Conservation (phyloP, 2,329 filamentous ascomycete genomes). For the Neopestalotiopsis clavispora region DNA sequence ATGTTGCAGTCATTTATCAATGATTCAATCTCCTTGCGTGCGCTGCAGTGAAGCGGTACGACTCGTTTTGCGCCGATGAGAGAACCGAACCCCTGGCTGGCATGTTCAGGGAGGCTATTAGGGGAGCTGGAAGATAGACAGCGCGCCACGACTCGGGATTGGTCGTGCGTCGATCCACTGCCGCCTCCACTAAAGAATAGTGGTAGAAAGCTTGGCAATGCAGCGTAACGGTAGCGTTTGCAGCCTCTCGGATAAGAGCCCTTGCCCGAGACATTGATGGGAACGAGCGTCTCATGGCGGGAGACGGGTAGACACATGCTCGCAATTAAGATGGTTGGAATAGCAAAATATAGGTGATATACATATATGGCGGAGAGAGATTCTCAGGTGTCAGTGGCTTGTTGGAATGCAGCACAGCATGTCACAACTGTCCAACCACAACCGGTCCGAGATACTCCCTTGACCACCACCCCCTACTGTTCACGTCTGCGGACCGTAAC, state of each 20-base stretch:
- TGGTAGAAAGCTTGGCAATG: not conserved
- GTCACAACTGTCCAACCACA: no score
- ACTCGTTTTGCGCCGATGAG: not conserved
- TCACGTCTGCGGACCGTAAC: no score
- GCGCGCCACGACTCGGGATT: not conserved
- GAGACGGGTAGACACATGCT: not conserved
- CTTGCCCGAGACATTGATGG: not conserved
- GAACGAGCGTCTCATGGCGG: not conserved
- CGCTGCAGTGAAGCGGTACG: not conserved
- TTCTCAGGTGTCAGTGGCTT: no score
- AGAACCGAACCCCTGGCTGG: not conserved
- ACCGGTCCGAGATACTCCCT: no score
- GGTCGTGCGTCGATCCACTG: not conserved
- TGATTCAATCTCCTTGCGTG: not conserved
- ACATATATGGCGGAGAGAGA: not conserved
- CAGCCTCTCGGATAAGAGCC: not conserved
- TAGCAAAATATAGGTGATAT: not conserved
- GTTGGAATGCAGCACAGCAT: no score
- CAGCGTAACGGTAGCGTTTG: not conserved
- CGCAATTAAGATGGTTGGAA: not conserved
- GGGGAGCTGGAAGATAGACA: not conserved
- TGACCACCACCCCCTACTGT: no score
- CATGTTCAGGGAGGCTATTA: not conserved
- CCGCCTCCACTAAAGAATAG: not conserved
- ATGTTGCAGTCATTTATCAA: not conserved